phyloP scores from a whole-genome alignment of 495 filamentous ascomycete genomes.

The Cudoniella acicularis region DNA sequence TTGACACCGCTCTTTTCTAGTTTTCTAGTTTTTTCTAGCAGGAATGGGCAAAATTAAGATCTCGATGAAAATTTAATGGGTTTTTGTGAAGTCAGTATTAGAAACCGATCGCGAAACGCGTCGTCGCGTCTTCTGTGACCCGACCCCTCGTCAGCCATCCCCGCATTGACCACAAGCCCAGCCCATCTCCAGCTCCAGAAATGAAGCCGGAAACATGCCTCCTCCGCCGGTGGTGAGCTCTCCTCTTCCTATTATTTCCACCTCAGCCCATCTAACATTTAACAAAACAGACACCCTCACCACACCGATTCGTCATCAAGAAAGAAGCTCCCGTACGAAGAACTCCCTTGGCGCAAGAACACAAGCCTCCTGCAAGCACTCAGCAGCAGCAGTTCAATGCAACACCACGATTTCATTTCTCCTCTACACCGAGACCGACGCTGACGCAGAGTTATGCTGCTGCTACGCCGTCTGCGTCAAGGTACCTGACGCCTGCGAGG shows the following conservation, averaged over 20 bases:
- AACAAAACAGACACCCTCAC: slow-evolving; percentile 24
- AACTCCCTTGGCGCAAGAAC: slow-evolving; percentile 7
- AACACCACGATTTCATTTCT: slow-evolving; percentile 25
- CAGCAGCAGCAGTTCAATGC: slow-evolving; percentile 24
- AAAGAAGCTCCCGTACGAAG: slow-evolving; percentile 13
- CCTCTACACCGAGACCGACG: slow-evolving; percentile 19
- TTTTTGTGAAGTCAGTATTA: not conserved
- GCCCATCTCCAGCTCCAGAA: not conserved
- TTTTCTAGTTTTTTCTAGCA: too few relatives aligned
- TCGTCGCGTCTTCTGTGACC: not conserved
- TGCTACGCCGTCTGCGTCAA: slow-evolving; percentile 14
- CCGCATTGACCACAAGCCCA: not conserved
- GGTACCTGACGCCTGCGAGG: slow-evolving; percentile 18
- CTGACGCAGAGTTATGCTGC: slow-evolving; percentile 8
- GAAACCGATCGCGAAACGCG: not conserved
- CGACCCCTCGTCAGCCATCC: not conserved
- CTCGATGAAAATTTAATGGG: not conserved
- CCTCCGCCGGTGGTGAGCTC: slow-evolving; percentile 23
- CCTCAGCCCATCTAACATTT: slow-evolving; percentile 14
- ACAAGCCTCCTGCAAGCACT: slow-evolving; percentile 10
- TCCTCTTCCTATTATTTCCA: not conserved
- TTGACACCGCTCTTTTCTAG: too few relatives aligned
- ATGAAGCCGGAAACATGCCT: slow-evolving; percentile 10
- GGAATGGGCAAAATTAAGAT: not conserved
- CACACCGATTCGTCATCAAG: slow-evolving; percentile 27